Evolutionary conservation across 805 yeast genomes (phyloP).

Genomic region (Hanseniaspora lachancei): DNA sequence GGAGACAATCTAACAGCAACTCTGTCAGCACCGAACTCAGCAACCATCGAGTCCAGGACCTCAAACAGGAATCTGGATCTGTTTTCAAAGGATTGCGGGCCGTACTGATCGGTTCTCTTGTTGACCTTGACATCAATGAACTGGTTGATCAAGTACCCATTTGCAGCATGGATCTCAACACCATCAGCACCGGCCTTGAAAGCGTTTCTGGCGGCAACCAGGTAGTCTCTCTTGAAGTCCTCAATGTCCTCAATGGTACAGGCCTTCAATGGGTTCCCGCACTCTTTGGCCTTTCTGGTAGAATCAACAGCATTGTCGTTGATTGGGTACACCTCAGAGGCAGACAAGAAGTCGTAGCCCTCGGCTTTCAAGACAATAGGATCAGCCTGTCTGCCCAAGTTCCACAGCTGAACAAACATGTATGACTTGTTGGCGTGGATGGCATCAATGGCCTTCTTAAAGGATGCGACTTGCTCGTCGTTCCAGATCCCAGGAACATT

Average conservation of each 20-base stretch:
- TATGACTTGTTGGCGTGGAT: slow-evolving; percentile 40
- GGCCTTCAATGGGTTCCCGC: slow-evolving; percentile 15
- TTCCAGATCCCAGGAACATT: slow-evolving; percentile 40
- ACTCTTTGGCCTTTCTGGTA: slow-evolving; percentile 26
- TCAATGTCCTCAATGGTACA: slow-evolving; percentile 28
- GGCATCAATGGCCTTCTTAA: slow-evolving; percentile 37
- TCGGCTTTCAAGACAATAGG: slow-evolving; percentile 29
- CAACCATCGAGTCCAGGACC: slow-evolving; percentile 38
- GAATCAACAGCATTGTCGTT: slow-evolving; percentile 22
- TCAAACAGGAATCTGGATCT: slow-evolving; percentile 36
- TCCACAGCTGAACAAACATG: slow-evolving; percentile 41
- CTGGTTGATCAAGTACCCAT: slow-evolving; percentile 49
- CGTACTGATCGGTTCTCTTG: slow-evolving; percentile 41
- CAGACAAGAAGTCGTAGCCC: slow-evolving; percentile 30
- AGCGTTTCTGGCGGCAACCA: slow-evolving; percentile 34
- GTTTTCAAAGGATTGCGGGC: slow-evolving; percentile 39
- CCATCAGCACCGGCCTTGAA: slow-evolving; percentile 38
- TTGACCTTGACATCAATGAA: slow-evolving; percentile 38
- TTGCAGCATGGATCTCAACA: slow-evolving; percentile 56
- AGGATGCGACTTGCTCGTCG: slow-evolving; percentile 35
- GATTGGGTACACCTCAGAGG: slow-evolving; percentile 29
- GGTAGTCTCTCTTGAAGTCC: slow-evolving; percentile 31
- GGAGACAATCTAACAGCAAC: slow-evolving; percentile 42
- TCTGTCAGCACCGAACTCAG: slow-evolving; percentile 39
- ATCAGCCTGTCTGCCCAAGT: slow-evolving; percentile 32